Evolutionary conservation across 257 asterid genomes (phyloP).

Genomic region (Buddleja alternifolia): DNA sequence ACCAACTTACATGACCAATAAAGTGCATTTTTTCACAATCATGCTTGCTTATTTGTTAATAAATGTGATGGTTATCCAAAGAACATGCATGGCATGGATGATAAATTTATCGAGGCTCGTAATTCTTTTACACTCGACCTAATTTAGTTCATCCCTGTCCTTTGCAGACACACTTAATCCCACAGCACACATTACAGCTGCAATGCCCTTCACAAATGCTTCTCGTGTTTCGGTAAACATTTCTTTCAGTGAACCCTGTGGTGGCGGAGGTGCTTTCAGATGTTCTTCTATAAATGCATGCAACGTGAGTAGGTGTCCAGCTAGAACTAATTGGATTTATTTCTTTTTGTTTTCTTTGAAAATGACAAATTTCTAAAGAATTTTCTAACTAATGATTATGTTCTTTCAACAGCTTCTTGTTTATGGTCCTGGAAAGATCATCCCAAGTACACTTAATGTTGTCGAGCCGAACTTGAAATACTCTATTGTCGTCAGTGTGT

Average conservation of each 20-base stretch:
- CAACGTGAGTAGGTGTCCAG: constrained; percentile 74
- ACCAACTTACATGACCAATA: no score
- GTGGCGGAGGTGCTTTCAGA: constrained; percentile 67
- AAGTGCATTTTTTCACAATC: no score
- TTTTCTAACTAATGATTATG: constrained; percentile 11
- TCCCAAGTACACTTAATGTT: constrained; percentile 58
- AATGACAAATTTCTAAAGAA: no score
- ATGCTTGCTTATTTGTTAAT: no score
- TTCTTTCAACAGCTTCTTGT: constrained; percentile 71
- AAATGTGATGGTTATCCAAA: no score
- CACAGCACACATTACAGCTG: constrained; percentile 62
- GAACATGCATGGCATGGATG: not conserved
- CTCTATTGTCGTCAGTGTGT: constrained; percentile 59
- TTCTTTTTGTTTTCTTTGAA: not conserved
- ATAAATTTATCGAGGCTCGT: not conserved
- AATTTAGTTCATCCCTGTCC: constrained; percentile 9
- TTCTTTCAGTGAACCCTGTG: constrained; percentile 75
- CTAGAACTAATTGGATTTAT: no score
- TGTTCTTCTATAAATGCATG: constrained; percentile 76
- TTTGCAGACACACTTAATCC: constrained; percentile 82
- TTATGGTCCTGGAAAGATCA: constrained; percentile 78
- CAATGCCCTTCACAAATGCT: constrained; percentile 66
- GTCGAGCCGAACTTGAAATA: constrained; percentile 63
- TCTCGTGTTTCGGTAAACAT: constrained; percentile 65
- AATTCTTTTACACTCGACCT: not conserved